Evolutionary conservation across 129 eudicot genomes (phyloP), one percentile per base, ranked within the genome.

Genomic region (Pulicaria dysenterica): DNA sequence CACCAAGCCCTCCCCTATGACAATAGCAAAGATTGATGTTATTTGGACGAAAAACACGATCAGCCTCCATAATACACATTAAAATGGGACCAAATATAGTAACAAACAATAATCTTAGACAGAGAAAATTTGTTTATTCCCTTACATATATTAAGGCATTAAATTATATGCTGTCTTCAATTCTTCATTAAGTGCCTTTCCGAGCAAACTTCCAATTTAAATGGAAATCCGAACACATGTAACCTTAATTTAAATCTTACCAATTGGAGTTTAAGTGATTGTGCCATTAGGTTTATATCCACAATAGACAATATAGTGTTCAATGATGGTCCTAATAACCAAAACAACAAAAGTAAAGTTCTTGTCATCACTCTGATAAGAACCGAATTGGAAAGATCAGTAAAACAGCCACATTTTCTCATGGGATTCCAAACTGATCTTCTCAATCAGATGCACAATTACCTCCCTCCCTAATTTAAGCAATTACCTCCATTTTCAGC

Each of bases 1-100:
- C 82, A 45, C 93, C 91, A 70, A 79, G 72, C 58, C 96, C 96
- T 68, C 95, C 96, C 66, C 92, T 84, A 66, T 31, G 79, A 79
- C 71, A 77, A 61, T 5, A 81, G 50, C 53, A 67, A 34, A 53
- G 24, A 65, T 64, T 57, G 6, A 57, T 46, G 66, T 58, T 56
- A 67, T 63, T 61, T 31, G 61, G 38, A 73, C 3, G 13, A 73
- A 44, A 65, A 19, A 5, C 41, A 65, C 34, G 2, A 24, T 24
- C 31, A 24, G 31, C 1, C 1, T 24, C 31, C 31, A 24, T 24
- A 24, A 24, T 24, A 24, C 1, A 24, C 31, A 24, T 24, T 24
- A 24, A 2, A 24, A 24, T 24, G 31, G 61, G 38, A 73, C 3
- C 8, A 73, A 44, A 69, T 14, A 69, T 69, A 14, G 62, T 13